Conservation (phyloP, 495 filamentous ascomycete species). For the Penicillium bovifimosum region DNA sequence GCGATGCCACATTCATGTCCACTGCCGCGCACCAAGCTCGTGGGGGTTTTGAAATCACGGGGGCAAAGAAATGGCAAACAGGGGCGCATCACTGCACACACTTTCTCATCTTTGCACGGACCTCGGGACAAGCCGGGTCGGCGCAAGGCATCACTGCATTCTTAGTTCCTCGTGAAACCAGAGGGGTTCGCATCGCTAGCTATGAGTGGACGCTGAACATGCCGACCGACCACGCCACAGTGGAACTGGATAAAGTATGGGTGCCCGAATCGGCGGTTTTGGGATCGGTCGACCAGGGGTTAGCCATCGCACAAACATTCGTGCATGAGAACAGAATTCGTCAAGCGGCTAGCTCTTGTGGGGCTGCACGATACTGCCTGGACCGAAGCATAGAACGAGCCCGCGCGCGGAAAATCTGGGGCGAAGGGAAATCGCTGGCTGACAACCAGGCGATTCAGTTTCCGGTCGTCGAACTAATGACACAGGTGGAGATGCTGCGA, state of each 20-base stretch:
- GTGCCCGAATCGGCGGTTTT: conserved; percentile 46
- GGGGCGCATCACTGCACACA: conserved; percentile 54
- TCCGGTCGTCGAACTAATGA: conserved; percentile 54
- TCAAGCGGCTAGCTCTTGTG: conserved; percentile 54
- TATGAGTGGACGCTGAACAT: conserved; percentile 61
- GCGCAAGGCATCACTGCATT: conserved; percentile 53
- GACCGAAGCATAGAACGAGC: conserved; percentile 50
- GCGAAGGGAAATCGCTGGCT: conserved; percentile 40
- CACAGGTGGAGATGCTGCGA: conserved; percentile 55
- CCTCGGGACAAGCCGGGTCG: conserved; percentile 39
- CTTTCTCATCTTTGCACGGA: conserved; percentile 54
- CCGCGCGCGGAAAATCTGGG: conserved; percentile 47
- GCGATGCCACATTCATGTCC: conserved; percentile 54
- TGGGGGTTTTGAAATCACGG: conserved; percentile 47
- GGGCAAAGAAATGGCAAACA: conserved; percentile 58
- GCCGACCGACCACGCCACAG: conserved; percentile 56
- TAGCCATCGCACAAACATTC: conserved; percentile 56
- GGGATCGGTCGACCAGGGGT: conserved; percentile 41
- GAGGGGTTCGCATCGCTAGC: conserved; percentile 43
- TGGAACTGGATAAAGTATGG: conserved; percentile 44
- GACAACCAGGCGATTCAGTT: conserved; percentile 58
- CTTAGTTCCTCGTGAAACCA: conserved; percentile 42
- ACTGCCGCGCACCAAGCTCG: conserved; percentile 38
- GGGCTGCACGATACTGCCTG: conserved; percentile 52
- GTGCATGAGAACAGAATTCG: conserved; percentile 59